phyloP scores from a whole-genome alignment of 352 stramenopile species.

The Elongisporangium anandrum region DNA sequence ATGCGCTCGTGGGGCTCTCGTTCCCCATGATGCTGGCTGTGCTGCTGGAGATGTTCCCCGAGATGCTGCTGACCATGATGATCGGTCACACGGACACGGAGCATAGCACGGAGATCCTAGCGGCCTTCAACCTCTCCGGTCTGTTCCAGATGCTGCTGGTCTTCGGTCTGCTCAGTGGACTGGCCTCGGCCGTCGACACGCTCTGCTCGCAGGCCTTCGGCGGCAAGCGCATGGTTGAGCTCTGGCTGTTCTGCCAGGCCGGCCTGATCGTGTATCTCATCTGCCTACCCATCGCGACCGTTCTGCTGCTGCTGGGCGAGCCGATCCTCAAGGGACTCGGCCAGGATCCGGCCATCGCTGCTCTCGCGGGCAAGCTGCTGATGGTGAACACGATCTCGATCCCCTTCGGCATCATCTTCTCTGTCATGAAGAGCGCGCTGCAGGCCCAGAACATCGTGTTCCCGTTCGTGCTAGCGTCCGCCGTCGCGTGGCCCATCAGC shows the following conservation, averaged over 20 bases:
- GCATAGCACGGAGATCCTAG: conserved; percentile 38
- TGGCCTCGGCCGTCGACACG: conserved; percentile 57
- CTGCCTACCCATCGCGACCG: conserved; percentile 28
- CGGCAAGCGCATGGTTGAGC: conserved; percentile 42
- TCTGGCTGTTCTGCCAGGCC: conserved; percentile 64
- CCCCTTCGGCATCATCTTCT: conserved; percentile 44
- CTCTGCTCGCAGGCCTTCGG: conserved; percentile 65
- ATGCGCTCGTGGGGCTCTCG: conserved; percentile 21
- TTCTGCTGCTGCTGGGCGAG: conserved; percentile 36
- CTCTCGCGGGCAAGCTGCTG: conserved; percentile 36
- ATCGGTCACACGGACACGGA: conserved; percentile 47
- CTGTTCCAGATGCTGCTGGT: conserved; percentile 55
- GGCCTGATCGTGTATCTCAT: conserved; percentile 41
- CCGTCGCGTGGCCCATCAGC: conserved; percentile 33
- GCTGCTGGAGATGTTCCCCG: conserved; percentile 45
- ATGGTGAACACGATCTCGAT: conserved; percentile 27
- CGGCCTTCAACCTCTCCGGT: conserved; percentile 12
- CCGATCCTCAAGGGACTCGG: conserved; percentile 43
- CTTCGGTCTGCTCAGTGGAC: conserved; percentile 37
- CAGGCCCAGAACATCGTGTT: conserved; percentile 66
- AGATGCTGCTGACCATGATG: conserved; percentile 53
- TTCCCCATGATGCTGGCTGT: conserved; percentile 43
- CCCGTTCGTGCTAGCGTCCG: conserved; percentile 38
- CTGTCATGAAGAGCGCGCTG: conserved; percentile 44
- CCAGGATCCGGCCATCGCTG: conserved; percentile 43